Base-by-base conservation (phyloP, 192 early-diverging fungal species). In the Coemansia sp. region DNA sequence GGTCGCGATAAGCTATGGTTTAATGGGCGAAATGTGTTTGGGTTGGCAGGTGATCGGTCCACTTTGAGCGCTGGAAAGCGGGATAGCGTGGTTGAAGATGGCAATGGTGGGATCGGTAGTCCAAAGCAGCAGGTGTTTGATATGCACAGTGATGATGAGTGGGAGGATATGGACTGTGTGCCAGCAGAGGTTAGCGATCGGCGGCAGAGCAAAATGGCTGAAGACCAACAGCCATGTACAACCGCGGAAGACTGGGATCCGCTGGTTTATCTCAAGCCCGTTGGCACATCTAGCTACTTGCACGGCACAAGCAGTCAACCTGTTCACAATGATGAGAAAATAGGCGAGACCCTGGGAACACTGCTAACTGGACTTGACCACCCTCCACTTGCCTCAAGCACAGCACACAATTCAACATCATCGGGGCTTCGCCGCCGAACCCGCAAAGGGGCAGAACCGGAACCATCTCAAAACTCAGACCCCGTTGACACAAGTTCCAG, bases 261-360 rank as follows among this genome's bases (percentile, higher is more conserved):
- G 27, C 62, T 77, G 4, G 53, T 68, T 11, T 77, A 77, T 11
- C 62, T 77, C 9, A 66, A 67, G 29, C 64, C 59, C 5, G 32
- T 6, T 10, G 49, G 14, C 47, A 27, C 35, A 14, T 11, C 35
- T 29, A 45, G 19, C 2, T 27, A 50, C 17, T 24, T 49, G 5
- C 11, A 54, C 25, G 41, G 14, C 41, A 45, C 29, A 41, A 14
- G 19, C 66, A 32, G 14, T 21, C 41, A n/a, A 15, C 39, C 6
- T 2, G 52, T 27, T 29, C 24, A 14, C 15, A 32, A 9, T 35
- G 9, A 15, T 45, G 15, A 21, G n/a, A 32, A 2, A 9, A 27
- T 11, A 10, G 66, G 50, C 38, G 32, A 25, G 2, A 65, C 72
- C 5, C 72, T 75, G 2, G 66, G 72, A 7, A 69, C 66, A 29